Evolutionary conservation across 495 filamentous ascomycete species (phyloP), one percentile per base, ranked within the genome.

Genomic region (Lasiosphaeria miniovina): DNA sequence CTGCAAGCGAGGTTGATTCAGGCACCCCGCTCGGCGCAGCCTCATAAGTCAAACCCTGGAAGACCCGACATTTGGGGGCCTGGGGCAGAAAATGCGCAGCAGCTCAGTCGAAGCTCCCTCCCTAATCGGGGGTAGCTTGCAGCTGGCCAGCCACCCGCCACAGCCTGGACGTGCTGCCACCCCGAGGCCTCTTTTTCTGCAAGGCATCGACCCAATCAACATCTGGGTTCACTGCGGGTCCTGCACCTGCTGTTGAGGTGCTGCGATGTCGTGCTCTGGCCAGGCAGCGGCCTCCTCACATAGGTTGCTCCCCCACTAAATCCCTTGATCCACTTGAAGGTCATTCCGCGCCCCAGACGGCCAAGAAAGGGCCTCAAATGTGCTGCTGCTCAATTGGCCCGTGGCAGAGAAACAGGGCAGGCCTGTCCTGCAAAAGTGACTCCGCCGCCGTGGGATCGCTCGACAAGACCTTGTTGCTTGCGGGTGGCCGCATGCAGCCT

Each of bases 401-500:
- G 24, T 24, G 24, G 24, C 2, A 24, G 24, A 24, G 24, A 24
- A 24, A 24, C 24, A 24, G 24, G 24, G 2, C 24, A 24, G 24
- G 24, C 24, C 24, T 24, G 24, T 24, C 51, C 51, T 53, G 51
- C 12, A 7, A 15, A 53, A 12, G 34, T 34, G 10, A 35, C 17
- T 53, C 15, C 45, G 6, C 12, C 36, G 31, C 3, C 15, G 38
- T 10, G 11, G 11, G 12, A 45, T 6, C 34, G 31, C 34, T 12
- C 9, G n/a, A 9, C 11, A 6, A 54, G 52, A 12, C 8, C n/a
- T 4, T 11, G 31, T 51, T 51, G 36, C 24, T 34, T 9, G 36
- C 17, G 54, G 54, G 38, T 49, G 41, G 55, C 10, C 17, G 55
- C 41, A 57, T 57, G 55, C 55, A 57, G 55, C 55, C 55, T 48